Conservation (phyloP, 192 early-diverging fungal species). For the Chytriomyces sp. region DNA sequence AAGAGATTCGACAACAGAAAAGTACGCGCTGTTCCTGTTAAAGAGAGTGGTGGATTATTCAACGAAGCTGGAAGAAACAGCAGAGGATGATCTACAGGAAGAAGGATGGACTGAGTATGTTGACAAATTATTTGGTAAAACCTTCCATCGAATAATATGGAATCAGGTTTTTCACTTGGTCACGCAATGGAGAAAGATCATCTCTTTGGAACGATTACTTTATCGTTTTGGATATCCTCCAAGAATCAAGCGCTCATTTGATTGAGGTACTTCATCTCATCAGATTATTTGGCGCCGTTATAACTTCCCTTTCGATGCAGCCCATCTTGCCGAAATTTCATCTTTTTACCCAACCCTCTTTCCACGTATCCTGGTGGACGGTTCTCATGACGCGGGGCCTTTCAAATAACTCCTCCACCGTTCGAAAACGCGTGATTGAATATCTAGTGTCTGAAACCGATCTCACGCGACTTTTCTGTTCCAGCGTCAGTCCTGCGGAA, state of each 20-base stretch:
- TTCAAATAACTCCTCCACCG: slow-evolving; percentile 25
- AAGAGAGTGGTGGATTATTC: slow-evolving; percentile 42
- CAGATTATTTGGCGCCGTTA: background rate
- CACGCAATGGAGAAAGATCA: background rate
- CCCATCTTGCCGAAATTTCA: slow-evolving; percentile 54
- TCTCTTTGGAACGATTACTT: slow-evolving; percentile 58
- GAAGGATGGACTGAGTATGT: no score
- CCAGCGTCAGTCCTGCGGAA: background rate
- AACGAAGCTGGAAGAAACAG: background rate
- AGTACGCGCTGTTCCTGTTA: slow-evolving; percentile 39
- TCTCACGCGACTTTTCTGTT: no score
- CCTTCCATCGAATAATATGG: background rate
- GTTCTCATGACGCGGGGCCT: slow-evolving; percentile 38
- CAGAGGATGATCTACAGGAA: no score
- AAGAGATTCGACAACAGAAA: slow-evolving; percentile 15
- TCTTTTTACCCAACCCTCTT: background rate
- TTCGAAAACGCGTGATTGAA: slow-evolving; percentile 37
- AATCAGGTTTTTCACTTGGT: background rate
- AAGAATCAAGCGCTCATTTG: slow-evolving; percentile 53
- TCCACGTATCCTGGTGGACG: slow-evolving; percentile 39
- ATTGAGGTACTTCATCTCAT: slow-evolving; percentile 34
- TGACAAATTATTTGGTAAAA: no score
- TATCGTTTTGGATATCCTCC: slow-evolving; percentile 53
- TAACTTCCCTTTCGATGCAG: background rate
- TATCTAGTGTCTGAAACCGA: slow-evolving; percentile 19